Percentiles rank a stretch among this genome's conserved stretches.
phyloP scores from a whole-genome alignment of 495 filamentous ascomycete genomes.

The Endocarpon pusillum region DNA sequence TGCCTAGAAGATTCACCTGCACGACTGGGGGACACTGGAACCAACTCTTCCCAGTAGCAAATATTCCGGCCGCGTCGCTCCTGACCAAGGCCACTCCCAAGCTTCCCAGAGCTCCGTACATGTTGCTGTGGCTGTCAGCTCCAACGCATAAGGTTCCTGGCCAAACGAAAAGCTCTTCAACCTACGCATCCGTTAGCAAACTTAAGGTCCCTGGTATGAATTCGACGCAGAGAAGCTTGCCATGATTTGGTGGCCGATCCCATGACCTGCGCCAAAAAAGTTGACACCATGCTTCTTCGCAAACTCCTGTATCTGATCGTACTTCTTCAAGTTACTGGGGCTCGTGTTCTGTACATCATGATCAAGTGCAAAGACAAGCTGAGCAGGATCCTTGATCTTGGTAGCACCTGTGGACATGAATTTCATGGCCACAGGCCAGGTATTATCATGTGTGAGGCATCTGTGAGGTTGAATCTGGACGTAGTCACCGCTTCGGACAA shows the following conservation, averaged over 20 bases:
- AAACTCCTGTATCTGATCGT: slow-evolving; percentile 3
- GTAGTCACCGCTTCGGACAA: slow-evolving; percentile 62
- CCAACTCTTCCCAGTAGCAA: slow-evolving; percentile 73
- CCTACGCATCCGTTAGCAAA: slow-evolving; percentile 21
- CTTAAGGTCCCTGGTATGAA: too few relatives aligned
- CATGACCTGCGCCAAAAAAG: not conserved
- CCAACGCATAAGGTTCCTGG: too few relatives aligned
- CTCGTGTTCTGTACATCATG: slow-evolving; percentile 6
- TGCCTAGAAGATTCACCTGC: slow-evolving; percentile 59
- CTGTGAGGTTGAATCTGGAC: slow-evolving; percentile 55
- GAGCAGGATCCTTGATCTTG: slow-evolving; percentile 10
- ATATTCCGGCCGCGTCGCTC: slow-evolving; percentile 75
- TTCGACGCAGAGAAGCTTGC: slow-evolving; percentile 1
- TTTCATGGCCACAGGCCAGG: slow-evolving; percentile 1
- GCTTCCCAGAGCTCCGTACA: too few relatives aligned
- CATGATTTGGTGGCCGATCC: slow-evolving; percentile 1
- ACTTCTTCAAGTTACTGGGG: slow-evolving; percentile 3
- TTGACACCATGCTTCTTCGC: slow-evolving; percentile 3
- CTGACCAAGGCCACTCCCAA: too few relatives aligned
- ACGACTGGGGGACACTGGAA: slow-evolving; percentile 82
- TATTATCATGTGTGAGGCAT: slow-evolving; percentile 21
- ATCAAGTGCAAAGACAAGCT: slow-evolving; percentile 2
- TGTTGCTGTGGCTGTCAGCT: too few relatives aligned
- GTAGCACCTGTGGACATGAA: slow-evolving; percentile 17
- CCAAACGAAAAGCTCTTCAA: slow-evolving; percentile 25